phyloP scores from a whole-genome alignment of 768 basidiomycete species.

The Tylopilus felleus region DNA sequence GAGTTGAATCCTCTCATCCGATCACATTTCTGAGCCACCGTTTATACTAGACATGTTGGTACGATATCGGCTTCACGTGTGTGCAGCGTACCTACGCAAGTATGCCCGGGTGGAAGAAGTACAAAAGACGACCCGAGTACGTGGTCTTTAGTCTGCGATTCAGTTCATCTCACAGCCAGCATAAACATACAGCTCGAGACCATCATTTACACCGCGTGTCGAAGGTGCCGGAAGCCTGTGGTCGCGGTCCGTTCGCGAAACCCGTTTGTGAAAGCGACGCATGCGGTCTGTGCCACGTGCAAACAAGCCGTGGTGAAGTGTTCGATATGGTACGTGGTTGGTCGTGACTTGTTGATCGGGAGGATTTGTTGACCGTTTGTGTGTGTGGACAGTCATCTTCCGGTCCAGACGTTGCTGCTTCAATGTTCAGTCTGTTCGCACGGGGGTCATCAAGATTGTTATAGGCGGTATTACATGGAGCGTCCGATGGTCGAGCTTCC shows the following conservation, averaged over 20 bases:
- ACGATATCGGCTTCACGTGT: constrained; percentile 57
- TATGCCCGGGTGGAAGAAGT: constrained; percentile 51
- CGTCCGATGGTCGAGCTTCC: constrained; percentile 52
- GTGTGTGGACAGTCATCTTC: constrained; percentile 55
- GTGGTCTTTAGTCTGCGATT: constrained; percentile 1
- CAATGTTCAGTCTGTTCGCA: constrained; percentile 76
- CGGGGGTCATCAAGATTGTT: constrained; percentile 80
- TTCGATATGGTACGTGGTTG: constrained; percentile 63
- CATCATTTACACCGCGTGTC: constrained; percentile 66
- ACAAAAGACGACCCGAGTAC: constrained; percentile 51
- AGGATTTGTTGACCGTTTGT: neutral
- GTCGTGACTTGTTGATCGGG: no score
- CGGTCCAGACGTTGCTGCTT: constrained; percentile 66
- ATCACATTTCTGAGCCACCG: neutral
- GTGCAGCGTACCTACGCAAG: constrained; percentile 76
- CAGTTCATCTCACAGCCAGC: neutral
- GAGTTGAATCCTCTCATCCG: neutral
- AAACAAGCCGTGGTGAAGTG: constrained; percentile 48
- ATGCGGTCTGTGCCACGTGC: constrained; percentile 59
- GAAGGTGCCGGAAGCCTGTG: constrained; percentile 62
- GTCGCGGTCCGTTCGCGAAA: constrained; percentile 37
- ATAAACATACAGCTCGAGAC: constrained; percentile 57
- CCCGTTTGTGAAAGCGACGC: constrained; percentile 37
- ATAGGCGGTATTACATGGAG: constrained; percentile 60
- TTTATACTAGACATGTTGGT: constrained; percentile 53